Percentiles rank a stretch among this genome's conserved stretches.
Evolutionary conservation across 495 filamentous ascomycete genomes (phyloP).

Genomic region (Hypoxylon cercidicola): DNA sequence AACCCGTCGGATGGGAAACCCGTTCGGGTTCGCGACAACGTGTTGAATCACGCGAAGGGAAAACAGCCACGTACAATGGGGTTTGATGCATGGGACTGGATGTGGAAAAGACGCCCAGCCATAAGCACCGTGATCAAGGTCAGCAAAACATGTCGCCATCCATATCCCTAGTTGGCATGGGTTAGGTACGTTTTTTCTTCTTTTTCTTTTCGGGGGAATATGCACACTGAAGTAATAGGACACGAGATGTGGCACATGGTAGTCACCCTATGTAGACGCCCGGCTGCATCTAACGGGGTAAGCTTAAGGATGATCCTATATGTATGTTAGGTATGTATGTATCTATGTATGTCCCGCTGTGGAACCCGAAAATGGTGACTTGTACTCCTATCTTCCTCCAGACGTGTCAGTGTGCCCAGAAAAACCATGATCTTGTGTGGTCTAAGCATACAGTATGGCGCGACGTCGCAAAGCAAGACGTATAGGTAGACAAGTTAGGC

Average conservation of each 20-base stretch:
- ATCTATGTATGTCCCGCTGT: conserved; percentile 23
- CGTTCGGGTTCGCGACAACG: not conserved
- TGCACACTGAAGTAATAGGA: conserved; percentile 32
- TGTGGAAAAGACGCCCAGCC: conserved; percentile 18
- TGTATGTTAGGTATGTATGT: no score
- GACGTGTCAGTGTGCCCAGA: no score
- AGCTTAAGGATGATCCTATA: conserved; percentile 24
- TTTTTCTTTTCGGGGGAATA: conserved; percentile 9
- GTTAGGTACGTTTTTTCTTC: not conserved
- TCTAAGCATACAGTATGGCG: conserved; percentile 4
- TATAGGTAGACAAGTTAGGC: not conserved
- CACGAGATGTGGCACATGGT: not conserved
- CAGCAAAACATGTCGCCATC: not conserved
- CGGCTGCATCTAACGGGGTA: conserved; percentile 27
- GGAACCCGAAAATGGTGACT: conserved; percentile 11
- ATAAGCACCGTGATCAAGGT: not conserved
- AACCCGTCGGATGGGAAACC: conserved; percentile 25
- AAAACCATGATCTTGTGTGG: conserved; percentile 1
- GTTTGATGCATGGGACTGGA: conserved; percentile 31
- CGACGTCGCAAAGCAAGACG: conserved; percentile 10
- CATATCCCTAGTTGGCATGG: not conserved
- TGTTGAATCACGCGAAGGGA: conserved; percentile 20
- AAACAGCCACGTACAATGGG: conserved; percentile 31
- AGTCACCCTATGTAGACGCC: not conserved
- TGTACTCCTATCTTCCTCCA: no score